phyloP scores from a whole-genome alignment of 345 rosid genomes.

The Orychophragmus violaceus region DNA sequence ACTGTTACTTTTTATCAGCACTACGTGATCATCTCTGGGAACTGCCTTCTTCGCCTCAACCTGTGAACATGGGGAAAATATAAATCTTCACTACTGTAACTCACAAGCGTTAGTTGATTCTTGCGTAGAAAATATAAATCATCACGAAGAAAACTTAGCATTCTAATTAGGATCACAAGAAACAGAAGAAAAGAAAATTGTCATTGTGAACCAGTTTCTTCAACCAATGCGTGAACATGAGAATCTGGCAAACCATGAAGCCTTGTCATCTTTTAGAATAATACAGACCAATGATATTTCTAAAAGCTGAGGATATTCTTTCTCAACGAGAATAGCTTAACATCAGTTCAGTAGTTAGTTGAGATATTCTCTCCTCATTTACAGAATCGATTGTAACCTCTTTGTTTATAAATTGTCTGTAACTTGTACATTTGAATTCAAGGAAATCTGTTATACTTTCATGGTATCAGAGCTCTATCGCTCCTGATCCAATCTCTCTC shows the following conservation, averaged over 20 bases:
- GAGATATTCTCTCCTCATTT: too few relatives aligned
- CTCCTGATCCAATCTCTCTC: too few relatives aligned
- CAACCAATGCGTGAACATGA: background rate
- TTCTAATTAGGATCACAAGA: slow-evolving; percentile 6
- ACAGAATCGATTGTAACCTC: too few relatives aligned
- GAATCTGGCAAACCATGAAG: background rate
- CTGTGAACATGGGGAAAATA: slow-evolving; percentile 35
- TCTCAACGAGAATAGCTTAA: too few relatives aligned
- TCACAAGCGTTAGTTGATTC: background rate
- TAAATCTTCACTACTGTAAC: background rate
- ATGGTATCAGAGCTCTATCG: too few relatives aligned
- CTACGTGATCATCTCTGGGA: slow-evolving; percentile 75
- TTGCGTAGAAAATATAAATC: background rate
- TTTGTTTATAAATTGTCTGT: too few relatives aligned
- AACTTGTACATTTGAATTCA: too few relatives aligned
- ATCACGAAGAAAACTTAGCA: background rate
- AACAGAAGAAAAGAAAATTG: background rate
- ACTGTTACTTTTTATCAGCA: slow-evolving; percentile 43
- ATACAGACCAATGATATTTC: background rate
- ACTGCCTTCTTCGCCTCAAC: slow-evolving; percentile 98
- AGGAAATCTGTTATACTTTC: too few relatives aligned
- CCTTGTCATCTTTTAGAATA: background rate
- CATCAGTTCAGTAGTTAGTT: too few relatives aligned
- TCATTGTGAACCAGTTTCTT: background rate
- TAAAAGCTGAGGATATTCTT: too few relatives aligned